Evolutionary conservation across 164 flowering plant genomes (phyloP).

Genomic region (Sedum album): DNA sequence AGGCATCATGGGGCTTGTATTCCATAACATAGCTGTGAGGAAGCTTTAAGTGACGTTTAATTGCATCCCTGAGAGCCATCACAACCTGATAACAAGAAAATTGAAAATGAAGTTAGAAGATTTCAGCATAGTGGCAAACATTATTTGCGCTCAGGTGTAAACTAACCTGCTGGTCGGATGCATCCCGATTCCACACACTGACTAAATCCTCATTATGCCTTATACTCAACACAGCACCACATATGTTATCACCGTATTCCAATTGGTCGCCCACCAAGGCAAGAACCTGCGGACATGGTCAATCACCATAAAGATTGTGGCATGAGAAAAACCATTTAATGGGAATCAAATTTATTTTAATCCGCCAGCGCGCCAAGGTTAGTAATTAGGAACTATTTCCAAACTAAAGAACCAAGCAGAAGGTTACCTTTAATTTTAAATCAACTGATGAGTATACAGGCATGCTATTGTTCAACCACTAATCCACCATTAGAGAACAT

Average conservation of each 20-base stretch:
- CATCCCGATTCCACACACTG: conserved; percentile 95
- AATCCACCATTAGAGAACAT: not conserved
- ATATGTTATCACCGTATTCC: conserved; percentile 76
- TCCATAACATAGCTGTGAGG: conserved; percentile 94
- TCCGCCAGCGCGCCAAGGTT: not conserved
- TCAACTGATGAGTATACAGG: not conserved
- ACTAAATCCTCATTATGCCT: conserved; percentile 90
- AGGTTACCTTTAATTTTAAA: not conserved
- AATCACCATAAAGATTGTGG: no score
- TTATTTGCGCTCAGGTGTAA: not conserved
- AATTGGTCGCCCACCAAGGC: conserved; percentile 94
- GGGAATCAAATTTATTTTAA: not conserved
- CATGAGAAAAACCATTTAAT: not conserved
- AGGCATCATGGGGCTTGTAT: conserved; percentile 94
- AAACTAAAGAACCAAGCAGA: not conserved
- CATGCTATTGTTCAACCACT: not conserved
- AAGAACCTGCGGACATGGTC: conserved; percentile 50
- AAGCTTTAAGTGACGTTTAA: conserved; percentile 83
- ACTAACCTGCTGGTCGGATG: conserved; percentile 88
- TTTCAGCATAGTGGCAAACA: not conserved
- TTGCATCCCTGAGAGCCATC: conserved; percentile 83
- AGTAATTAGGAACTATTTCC: not conserved
- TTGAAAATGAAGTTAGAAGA: conserved; percentile 6
- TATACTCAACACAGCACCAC: conserved; percentile 91
- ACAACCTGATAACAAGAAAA: conserved; percentile 48